phyloP scores from a whole-genome alignment of 164 flowering plant genomes.

The grape (Vitis vinifera) region ASM3070453v1 NC_081807.1:6463501-6464000 shows the following conservation, averaged over 20 bases:
- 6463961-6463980: neutral
- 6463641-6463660: neutral
- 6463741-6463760: too few relatives aligned
- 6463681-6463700: too few relatives aligned
- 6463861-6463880: conserved; percentile 76
- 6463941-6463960: neutral
- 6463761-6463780: conserved; percentile 1
- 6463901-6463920: neutral
- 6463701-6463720: neutral
- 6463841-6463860: conserved; percentile 95
- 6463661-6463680: too few relatives aligned
- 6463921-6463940: neutral
- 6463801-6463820: conserved; percentile 68
- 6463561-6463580: conserved; percentile 89
- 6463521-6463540: conserved; percentile 85
- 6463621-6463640: conserved; percentile 3
- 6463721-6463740: neutral
- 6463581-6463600: conserved; percentile 76
- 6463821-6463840: conserved; percentile 96
- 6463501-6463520: too few relatives aligned
- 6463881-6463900: neutral
- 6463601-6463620: conserved; percentile 52
- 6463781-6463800: conserved; percentile 3
- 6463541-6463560: conserved; percentile 80
- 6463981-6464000: neutral